Base-by-base conservation (phyloP, 192 early-diverging fungal species). In the Coemansia sp. region DNA sequence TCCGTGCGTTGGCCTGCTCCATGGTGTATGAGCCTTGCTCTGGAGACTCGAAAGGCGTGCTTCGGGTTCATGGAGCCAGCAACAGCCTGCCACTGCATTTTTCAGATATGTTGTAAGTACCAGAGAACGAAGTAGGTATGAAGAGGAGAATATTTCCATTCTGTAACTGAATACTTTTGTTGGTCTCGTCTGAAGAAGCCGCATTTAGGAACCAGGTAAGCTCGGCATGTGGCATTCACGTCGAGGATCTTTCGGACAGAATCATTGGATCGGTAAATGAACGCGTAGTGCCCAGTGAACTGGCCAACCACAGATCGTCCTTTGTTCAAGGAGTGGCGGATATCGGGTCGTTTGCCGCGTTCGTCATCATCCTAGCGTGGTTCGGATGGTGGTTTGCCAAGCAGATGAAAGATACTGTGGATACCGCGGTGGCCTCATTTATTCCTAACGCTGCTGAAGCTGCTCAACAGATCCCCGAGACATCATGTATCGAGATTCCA, bases 321-420 rank as follows among this genome's bases (percentile, higher is more conserved):
- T 17, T 14, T 54, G 29, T 15, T n/a, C 30, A n/a, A 13, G 52
- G 15, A 17, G 3, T 33, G 28, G 52, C 52, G 17, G 52, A 54
- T 54, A 54, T 54, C 29, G 52, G 29, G 28, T 44, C 59, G 37
- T 68, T 68, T 63, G 55, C 42, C 0, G 57, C 28, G 0, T 63
- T 73, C 62, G 50, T 52, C 7, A 22, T 67, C 34, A 55, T 53
- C 1, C 22, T 67, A 14, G 65, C 59, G 59, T 61, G 56, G 40
- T 53, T 66, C 30, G 70, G 70, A 37, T 66, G 44, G 47, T 47
- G 54, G 55, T 55, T 73, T 15, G 70, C 67, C 30, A 55, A 44
- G n/a, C 65, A 63, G 33, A 67, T 63, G 64, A 47, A 50, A 27
- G 1, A 29, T 14, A 38, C 28, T 17, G 45, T 62, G 41, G 45